Conservation (phyloP, 2,329 filamentous ascomycete genomes). For the Trichoderma arundinaceum region DNA sequence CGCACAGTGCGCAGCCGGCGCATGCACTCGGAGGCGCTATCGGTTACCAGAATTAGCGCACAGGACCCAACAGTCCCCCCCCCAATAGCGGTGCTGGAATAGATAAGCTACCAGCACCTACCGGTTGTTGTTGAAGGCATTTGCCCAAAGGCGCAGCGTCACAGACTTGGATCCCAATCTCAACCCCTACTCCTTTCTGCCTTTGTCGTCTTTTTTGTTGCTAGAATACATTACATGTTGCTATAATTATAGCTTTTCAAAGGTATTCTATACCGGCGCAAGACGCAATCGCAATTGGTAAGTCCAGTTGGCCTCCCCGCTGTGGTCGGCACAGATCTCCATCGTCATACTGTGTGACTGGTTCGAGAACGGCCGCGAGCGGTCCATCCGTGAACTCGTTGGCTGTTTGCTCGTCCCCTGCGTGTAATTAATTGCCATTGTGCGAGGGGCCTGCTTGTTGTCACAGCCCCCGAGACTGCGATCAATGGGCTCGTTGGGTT, state of each 20-base stretch:
- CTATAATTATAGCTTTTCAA: neutral
- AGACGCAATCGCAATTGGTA: constrained; percentile 26
- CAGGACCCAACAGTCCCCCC: constrained; percentile 1
- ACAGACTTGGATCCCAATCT: neutral
- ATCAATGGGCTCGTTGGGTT: constrained; percentile 20
- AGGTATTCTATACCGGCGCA: constrained; percentile 1
- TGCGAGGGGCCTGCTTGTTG: constrained; percentile 9
- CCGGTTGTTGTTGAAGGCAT: constrained; percentile 18
- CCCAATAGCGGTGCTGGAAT: constrained; percentile 27
- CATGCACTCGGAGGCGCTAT: constrained; percentile 5
- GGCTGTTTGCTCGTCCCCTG: neutral
- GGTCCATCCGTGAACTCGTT: neutral
- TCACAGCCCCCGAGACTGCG: neutral
- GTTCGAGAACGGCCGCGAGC: neutral
- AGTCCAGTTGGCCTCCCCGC: neutral
- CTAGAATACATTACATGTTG: constrained; percentile 15
- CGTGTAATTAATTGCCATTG: neutral
- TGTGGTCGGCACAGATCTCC: neutral
- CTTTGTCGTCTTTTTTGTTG: neutral
- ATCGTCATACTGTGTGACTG: constrained; percentile 17
- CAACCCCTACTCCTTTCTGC: neutral
- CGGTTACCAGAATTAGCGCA: constrained; percentile 26
- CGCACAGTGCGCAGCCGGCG: neutral
- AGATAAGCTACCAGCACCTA: constrained; percentile 26
- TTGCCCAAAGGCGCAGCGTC: constrained; percentile 9